These are phyloP conservation scores for Cyberlindnera japonica DNA, from an alignment of 805 yeast species.

Conservation along the genomic window DNA sequence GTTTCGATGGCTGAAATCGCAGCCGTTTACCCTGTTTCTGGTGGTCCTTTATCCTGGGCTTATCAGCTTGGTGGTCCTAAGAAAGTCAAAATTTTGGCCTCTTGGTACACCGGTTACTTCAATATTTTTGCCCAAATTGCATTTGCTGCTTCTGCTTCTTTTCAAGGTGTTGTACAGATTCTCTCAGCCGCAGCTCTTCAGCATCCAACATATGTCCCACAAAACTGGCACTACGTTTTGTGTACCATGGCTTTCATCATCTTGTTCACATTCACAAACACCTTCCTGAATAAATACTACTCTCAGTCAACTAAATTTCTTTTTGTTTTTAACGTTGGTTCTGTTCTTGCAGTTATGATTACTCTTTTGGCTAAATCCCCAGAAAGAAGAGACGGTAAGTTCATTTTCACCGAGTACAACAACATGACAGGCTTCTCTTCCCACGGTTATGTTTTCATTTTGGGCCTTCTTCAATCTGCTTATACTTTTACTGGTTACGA, in stretches of 20 bases:
- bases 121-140: slow-evolving; percentile 28
- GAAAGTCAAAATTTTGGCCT: slow-evolving; percentile 24
- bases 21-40: slow-evolving; percentile 32
- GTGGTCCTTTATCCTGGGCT: slow-evolving; percentile 36
- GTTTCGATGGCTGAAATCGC: slow-evolving; percentile 31
- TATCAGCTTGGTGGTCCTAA: slow-evolving; percentile 29
- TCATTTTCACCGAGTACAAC: slow-evolving; percentile 25
- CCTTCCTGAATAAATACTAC: slow-evolving; percentile 24
- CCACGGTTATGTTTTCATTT: slow-evolving; percentile 27
- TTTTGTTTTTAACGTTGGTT: slow-evolving; percentile 19
- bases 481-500: slow-evolving; percentile 33
- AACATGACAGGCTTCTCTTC: slow-evolving; percentile 25
- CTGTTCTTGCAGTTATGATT: slow-evolving; percentile 22
- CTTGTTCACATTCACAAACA: slow-evolving; percentile 22
- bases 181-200: slow-evolving; percentile 21
- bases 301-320: slow-evolving; percentile 22
- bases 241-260: slow-evolving; percentile 25
- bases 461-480: slow-evolving; percentile 27
- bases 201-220: slow-evolving; percentile 16
- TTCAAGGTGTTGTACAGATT: slow-evolving; percentile 27
- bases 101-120: slow-evolving; percentile 32
- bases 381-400: slow-evolving; percentile 24
- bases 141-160: slow-evolving; percentile 26
- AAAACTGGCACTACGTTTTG: slow-evolving; percentile 23
- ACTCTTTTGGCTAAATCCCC: slow-evolving; percentile 22